Base-by-base conservation (phyloP, 441 rosid genomes). In the Jatropha podagrica region DNA sequence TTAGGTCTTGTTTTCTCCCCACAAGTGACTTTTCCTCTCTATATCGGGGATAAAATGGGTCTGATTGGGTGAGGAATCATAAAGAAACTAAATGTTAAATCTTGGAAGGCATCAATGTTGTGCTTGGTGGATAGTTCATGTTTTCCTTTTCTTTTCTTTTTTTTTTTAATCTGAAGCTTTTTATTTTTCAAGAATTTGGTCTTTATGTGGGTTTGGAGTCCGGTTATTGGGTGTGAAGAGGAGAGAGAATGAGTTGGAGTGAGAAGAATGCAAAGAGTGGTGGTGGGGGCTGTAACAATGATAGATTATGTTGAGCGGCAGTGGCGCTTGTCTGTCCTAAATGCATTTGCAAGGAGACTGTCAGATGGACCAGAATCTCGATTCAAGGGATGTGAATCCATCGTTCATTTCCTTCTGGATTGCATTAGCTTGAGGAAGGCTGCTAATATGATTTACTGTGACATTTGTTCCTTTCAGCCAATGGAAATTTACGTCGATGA, bases 401-500 rank as follows among this genome's bases (percentile, higher is more conserved):
- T 84, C 86, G 18, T 83, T 81, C 86, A 85, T 86, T 84, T 90
- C 84, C 81, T 90, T 78, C 81, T 87, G 91, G 92, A 88, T 88
- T 82, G 85, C 86, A 74, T 82, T 86, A 80, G 85, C 83, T 86
- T 82, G 80, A 85, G 82, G 92, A 86, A 78, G 85, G 79, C 84
- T 49, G 84, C 92, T 92, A 91, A 92, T 86, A 80, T 82, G 86
- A 66, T 91, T 93, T 86, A 84, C 86, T 89, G 82, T 93, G 86
- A 88, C 86, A 84, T 91, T 87, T 90, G 74, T 87, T 90, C 86
- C 86, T 89, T 92, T 83, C 95, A 92, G 97, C 97, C 97, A 0
- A 96, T 94, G 99, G 98, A 96, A 90, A 94, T 96, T 79, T 96
- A 96, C 83, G 99, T 96, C n/a, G 98, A 93, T 23, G 95, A 96